Evolutionary conservation across 2,329 filamentous ascomycete genomes (phyloP), one percentile per base, ranked within the genome.

Genomic region (Fusarium subglutinans): DNA sequence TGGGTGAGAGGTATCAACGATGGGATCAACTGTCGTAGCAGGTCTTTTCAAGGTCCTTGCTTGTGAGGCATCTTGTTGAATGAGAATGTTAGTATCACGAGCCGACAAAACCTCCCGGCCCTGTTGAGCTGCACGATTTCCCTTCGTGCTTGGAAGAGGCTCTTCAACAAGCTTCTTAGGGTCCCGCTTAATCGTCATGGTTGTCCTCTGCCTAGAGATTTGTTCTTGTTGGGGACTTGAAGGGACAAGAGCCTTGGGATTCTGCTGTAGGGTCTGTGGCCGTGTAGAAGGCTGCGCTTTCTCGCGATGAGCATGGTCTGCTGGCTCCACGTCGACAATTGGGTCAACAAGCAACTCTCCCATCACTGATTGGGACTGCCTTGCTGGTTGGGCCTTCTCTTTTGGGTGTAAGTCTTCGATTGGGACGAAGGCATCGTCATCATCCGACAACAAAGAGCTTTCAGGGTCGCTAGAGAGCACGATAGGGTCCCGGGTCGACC

Each of bases 401-500:
- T n/a, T 26, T 20, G 47, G 43, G 14, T 18, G 33, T 8, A 40
- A 30, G 20, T 30, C 18, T 14, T 54, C 41, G 15, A 44, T 17
- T 35, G 47, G 56, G 13, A 45, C n/a, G n/a, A 28, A 54, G 9
- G 24, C 47, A 13, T 50, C 37, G 9, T 44, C 53, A 37, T 58
- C 33, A 11, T 71, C 70, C 2, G 64, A 73, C 2, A 48, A 28
- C 3, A 37, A 48, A 8, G 61, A 69, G 43, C 69, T 75, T 12
- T 57, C 55, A 14, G 37, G 57, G 38, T 70, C 70, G 24, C 76
- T 78, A 24, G 76, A 75, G 9, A 78, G 58, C 26, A 75, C 44
- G 33, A 78, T 67, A 37, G 63, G 57, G 10, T 68, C 61, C 8
- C 65, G n/a, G 6, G 50, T 48, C 7, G 40, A 40, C 15, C 54